Evolutionary conservation across 2,329 filamentous ascomycete species (phyloP), one percentile per base, ranked within the genome.

Genomic region (Rutstroemia sydowiana): DNA sequence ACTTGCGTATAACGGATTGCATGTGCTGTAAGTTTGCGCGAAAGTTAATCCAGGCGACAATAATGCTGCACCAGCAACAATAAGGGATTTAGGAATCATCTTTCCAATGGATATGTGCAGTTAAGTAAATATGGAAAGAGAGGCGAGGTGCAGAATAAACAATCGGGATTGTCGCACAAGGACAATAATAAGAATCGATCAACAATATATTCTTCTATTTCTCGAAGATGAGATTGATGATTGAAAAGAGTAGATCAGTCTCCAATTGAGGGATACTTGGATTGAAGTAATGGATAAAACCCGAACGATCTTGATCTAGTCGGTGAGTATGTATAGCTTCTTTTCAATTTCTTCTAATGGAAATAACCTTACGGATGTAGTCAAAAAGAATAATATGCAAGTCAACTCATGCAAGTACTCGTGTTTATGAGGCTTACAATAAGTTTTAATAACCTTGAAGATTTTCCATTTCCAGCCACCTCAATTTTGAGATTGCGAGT

Each of bases 11-110:
- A 74, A 72, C 14, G 78, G 78, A 63, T 82, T 79, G 69, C 78
- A 81, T 55, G 68, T 71, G 47, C 71, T 75, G 62, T 71, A 80
- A 51, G 78, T 81, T 60, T 81, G 78, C 40, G 74, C 73, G 18
- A 63, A 47, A 18, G 50, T 40, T n/a, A n/a, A 32, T 55, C 49
- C 42, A 52, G 55, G 57, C 18, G 50, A 55, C 47, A 62, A 37
- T 16, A 60, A 48, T 26, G 59, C 55, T 21, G 57, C 48, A 41
- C 58, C 55, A 31, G 58, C 23, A 7, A 45, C 54, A 48, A 60
- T 34, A 21, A 63, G 45, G 14, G 55, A 50, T 56, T 52, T 58
- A n/a, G 57, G 57, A 51, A 63, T 58, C 63, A 65, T 65, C 42
- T 46, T 14, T 23, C 13, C 13, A 18, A 51, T 8, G 23, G 23